A percentile compares a stretch with the other conserved stretches of the same genome.
These are phyloP conservation scores for Polyplosphaeria fusca DNA, from an alignment of 495 filamentous ascomycete species.

Conservation along the genomic window DNA sequence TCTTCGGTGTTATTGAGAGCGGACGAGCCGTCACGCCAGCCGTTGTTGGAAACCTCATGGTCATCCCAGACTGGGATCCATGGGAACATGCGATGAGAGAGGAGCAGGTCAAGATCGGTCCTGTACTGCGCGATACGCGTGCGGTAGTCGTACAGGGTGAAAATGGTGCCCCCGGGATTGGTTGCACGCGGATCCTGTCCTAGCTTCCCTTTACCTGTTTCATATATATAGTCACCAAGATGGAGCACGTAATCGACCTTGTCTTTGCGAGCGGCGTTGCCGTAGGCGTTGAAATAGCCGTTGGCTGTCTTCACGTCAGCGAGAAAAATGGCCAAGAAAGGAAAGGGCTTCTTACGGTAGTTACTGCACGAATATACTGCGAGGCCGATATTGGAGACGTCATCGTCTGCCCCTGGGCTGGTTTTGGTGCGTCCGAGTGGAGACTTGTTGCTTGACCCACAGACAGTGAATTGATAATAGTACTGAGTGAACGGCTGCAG, in stretches of 20 bases:
- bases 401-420: constrained; percentile 36
- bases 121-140: constrained; percentile 60
- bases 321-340: background rate
- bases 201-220: constrained; percentile 55
- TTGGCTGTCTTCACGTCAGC: constrained; percentile 34
- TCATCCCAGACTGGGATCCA: constrained; percentile 74
- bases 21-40: constrained; percentile 53
- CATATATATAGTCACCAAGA: constrained; percentile 69
- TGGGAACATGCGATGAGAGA: constrained; percentile 55
- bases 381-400: constrained; percentile 36
- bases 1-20: constrained; percentile 59
- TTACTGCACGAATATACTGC: constrained; percentile 46
- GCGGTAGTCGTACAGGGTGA: constrained; percentile 60
- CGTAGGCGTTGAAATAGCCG: constrained; percentile 63
- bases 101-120: constrained; percentile 57
- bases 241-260: constrained; percentile 65
- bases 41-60: constrained; percentile 63
- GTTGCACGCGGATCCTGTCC: constrained; percentile 16
- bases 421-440: constrained; percentile 44
- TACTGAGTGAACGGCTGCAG: constrained; percentile 60
- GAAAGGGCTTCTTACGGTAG: constrained; percentile 23
- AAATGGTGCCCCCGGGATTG: constrained; percentile 28
- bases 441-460: constrained; percentile 38
- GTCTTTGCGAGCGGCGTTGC: constrained; percentile 63
- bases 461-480: constrained; percentile 47